Base-by-base conservation (phyloP, 176 grass and related monocot genomes). In the Echinochloa phyllopogon region DNA sequence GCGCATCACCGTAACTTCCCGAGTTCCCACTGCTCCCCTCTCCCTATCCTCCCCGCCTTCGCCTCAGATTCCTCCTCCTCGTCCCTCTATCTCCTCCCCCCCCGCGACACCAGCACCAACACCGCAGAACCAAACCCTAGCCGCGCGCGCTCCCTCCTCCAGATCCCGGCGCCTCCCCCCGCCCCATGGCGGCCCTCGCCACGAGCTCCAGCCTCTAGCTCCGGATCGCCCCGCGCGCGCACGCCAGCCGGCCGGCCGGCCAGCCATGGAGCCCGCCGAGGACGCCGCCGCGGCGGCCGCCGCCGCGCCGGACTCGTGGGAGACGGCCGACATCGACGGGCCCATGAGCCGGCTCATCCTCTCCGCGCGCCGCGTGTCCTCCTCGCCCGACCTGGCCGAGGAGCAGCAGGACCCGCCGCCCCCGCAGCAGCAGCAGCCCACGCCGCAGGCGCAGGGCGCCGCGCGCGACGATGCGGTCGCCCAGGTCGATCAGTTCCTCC, bases 401-500 rank as follows among this genome's bases (percentile, higher is more conserved):
- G 84, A 65, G 11, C 47, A 17, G 12, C 39, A 61, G 74, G 65
- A 29, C 17, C 40, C 45, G 51, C 65, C 43, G 36, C 24, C 64
- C 17, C 40, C 45, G 59, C 65, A 37, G 36, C 24, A 56, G 8
- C 37, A 10, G 21, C 86, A 24, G 38, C 70, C 88, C 1, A n/a
- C 80, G 6, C 33, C 16, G 61, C 78, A 38, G 77, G 6, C 20
- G 61, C 45, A 49, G 25, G 43, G 44, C 43, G 7, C 27, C 29
- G 11, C n/a, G 52, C 65, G 58, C 13, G 89, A 82, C 45, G 94
- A 99, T 33, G 37, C 24, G 1, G 69, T 84, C 16, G 36, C 60
- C n/a, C 89, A 91, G 91, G 91, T 99, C 42, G 97, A 99, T 81
- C 94, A 89, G 81, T 99, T 99, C 81, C 88, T 99, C 16, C 83